phyloP scores from a whole-genome alignment of 306 rosid species.

The Delonix regia region DNA sequence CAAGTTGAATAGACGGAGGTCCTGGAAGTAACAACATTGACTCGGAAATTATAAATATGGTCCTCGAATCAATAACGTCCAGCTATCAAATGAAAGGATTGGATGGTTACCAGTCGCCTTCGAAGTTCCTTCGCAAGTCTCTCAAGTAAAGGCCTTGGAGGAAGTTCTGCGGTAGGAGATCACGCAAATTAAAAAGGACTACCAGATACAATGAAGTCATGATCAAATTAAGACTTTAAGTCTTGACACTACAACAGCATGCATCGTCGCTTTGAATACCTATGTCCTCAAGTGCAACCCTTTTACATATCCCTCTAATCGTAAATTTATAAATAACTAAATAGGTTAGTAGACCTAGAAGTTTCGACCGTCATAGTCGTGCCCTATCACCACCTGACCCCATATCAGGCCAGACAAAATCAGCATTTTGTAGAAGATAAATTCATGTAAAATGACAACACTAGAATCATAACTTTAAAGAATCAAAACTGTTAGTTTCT shows the following conservation, averaged over 20 bases:
- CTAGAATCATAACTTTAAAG: background rate
- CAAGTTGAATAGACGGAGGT: conserved; percentile 85
- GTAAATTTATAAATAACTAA: background rate
- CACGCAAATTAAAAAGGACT: conserved; percentile 24
- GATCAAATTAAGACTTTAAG: background rate
- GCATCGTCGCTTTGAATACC: conserved; percentile 2
- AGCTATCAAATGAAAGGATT: conserved; percentile 16
- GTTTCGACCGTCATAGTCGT: background rate
- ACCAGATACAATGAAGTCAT: conserved; percentile 15
- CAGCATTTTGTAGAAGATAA: background rate
- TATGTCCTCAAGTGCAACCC: conserved; percentile 8
- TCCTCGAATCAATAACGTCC: background rate
- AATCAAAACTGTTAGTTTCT: background rate
- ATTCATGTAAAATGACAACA: background rate
- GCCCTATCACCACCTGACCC: conserved; percentile 9
- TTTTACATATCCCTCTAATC: conserved; percentile 19
- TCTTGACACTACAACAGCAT: conserved; percentile 24
- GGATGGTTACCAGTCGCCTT: conserved; percentile 61
- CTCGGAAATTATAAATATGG: background rate
- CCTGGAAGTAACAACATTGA: conserved; percentile 45
- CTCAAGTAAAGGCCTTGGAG: conserved; percentile 89
- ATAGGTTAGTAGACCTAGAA: background rate
- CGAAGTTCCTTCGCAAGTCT: conserved; percentile 86
- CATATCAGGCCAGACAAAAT: conserved; percentile 3
- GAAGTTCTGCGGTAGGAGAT: conserved; percentile 75